Evolutionary conservation across 495 filamentous ascomycete species (phyloP), one percentile per base, ranked within the genome.

Genomic region (Cercophora sp.): DNA sequence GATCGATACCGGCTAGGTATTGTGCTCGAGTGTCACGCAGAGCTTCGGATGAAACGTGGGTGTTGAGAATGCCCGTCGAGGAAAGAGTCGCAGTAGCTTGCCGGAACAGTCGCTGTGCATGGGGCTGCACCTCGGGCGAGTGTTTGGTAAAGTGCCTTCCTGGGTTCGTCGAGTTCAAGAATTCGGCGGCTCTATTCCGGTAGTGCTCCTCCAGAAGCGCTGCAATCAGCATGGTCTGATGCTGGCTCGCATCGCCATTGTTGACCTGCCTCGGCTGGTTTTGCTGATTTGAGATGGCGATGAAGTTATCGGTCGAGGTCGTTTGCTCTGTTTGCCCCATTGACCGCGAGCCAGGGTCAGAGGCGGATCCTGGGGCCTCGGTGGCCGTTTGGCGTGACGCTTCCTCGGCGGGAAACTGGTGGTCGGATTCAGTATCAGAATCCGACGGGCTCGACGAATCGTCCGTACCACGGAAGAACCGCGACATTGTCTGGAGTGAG

Each of bases 1-100:
- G 46, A 24, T 48, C 46, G 4, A 48, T 29, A 10, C 46, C 46
- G n/a, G 46, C 46, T 19, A 48, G 46, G n/a, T 48, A 48, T 25
- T 48, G 46, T 1, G 46, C 46, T 20, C 46, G 9, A 8, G 46
- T 48, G 46, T 48, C 46, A 32, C 46, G 46, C 32, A 48, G 29
- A 9, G 13, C 9, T n/a, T 48, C 45, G 3, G 45, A 48, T 15
- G 32, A 35, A 11, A 32, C 29, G 2, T 22, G 29, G 3, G 27
- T 32, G 4, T 48, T 48, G 29, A 48, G 29, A n/a, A 48, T 48
- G 0, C 46, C 46, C 11, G 46, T 32, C 0, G 46, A 48, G 13
- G 20, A 18, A 0, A 48, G 46, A 11, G 25, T 48, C 10, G 19
- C 25, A 22, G 31, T 48, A 5, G 46, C 46, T 25, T 48, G 46